Conservation (phyloP, 163 green algal genomes). For the Dunaliella salina region DNA sequence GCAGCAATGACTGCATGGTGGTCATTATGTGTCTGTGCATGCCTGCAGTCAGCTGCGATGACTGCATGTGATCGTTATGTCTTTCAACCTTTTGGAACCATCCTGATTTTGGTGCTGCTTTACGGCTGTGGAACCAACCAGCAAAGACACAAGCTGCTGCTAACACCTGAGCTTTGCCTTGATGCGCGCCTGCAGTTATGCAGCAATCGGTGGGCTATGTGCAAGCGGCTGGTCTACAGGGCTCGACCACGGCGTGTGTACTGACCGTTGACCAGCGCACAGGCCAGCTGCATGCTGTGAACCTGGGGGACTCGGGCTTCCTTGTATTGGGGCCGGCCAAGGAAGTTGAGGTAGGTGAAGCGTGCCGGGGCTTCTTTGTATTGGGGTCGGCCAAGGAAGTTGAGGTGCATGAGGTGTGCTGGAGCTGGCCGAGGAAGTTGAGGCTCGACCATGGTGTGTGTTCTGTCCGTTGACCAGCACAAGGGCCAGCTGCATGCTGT, state of each 20-base stretch:
- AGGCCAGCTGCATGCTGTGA: constrained; percentile 68
- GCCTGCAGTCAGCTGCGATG: no score
- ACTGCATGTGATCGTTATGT: no score
- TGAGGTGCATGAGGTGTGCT: not conserved
- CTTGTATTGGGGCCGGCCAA: constrained; percentile 51
- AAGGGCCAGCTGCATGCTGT: constrained; percentile 66
- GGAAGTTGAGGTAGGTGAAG: not conserved
- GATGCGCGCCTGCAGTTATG: not conserved
- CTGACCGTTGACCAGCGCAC: constrained; percentile 65
- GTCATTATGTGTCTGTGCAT: no score
- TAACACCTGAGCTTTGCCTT: constrained; percentile 4
- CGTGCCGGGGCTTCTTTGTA: not conserved
- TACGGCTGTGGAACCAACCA: no score
- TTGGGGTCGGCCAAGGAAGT: constrained; percentile 28
- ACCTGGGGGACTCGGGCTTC: constrained; percentile 84
- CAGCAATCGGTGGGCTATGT: constrained; percentile 51
- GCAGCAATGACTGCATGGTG: no score
- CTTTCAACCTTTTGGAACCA: no score
- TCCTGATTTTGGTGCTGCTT: no score
- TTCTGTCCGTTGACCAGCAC: constrained; percentile 68
- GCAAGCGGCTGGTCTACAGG: constrained; percentile 48
- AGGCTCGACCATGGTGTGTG: constrained; percentile 68
- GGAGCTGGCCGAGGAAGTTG: constrained; percentile 9
- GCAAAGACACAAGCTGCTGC: no score
- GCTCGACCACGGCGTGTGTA: constrained; percentile 70